These are phyloP conservation scores for Serendipita sp. DNA, from an alignment of 768 basidiomycete species.

Conservation along the genomic window DNA sequence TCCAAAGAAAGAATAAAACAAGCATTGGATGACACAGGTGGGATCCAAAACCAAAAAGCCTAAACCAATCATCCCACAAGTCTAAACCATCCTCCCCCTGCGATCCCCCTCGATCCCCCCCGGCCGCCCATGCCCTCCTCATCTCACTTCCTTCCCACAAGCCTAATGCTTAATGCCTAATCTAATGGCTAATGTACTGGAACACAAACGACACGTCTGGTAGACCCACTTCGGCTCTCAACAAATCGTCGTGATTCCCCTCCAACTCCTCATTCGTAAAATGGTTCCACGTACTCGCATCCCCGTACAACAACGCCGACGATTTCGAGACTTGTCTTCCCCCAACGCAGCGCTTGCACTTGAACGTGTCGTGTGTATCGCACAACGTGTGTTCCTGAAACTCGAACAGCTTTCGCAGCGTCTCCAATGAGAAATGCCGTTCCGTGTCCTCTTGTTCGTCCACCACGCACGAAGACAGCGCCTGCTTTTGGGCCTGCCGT, in stretches of 20 bases:
- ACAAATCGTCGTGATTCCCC: slow-evolving; percentile 87
- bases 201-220: slow-evolving; percentile 88
- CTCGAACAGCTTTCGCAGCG: slow-evolving; percentile 76
- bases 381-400: slow-evolving; percentile 77
- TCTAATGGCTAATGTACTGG: slow-evolving; percentile 83
- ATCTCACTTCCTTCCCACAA: not conserved
- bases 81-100: not conserved
- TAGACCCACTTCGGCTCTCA: slow-evolving; percentile 73
- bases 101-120: not conserved
- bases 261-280: slow-evolving; percentile 77
- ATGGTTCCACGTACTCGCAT: slow-evolving; percentile 99
- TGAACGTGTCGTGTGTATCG: slow-evolving; percentile 97
- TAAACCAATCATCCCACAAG: no score
- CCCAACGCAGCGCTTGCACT: slow-evolving; percentile 80
- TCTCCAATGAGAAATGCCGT: slow-evolving; percentile 83
- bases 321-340: slow-evolving; percentile 73
- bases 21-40: no score
- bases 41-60: no score
- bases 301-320: slow-evolving; percentile 80
- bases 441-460: slow-evolving; percentile 94
- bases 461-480: slow-evolving; percentile 93
- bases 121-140: not conserved
- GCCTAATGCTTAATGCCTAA: not conserved
- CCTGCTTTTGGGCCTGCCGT: slow-evolving; percentile 89
- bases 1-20: no score